Conservation (phyloP, 768 basidiomycete species). For the Pleurotus citrinopileatus region DNA sequence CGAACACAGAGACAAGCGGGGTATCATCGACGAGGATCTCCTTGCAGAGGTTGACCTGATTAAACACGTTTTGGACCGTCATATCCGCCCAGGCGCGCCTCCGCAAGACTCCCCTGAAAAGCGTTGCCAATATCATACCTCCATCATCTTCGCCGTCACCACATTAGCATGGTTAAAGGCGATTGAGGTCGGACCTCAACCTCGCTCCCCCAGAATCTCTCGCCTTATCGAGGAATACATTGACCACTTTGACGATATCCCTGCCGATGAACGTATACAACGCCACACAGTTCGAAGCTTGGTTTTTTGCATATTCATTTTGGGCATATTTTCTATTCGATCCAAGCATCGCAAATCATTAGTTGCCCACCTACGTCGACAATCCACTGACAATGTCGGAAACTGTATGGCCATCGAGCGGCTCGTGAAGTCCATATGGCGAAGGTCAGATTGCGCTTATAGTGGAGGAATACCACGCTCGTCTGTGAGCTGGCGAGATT, state of each 20-base stretch:
- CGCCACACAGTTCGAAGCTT: slow-evolving; percentile 70
- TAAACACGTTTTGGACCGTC: neutral
- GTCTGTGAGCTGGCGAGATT: neutral
- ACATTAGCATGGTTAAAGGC: slow-evolving; percentile 63
- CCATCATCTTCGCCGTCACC: neutral
- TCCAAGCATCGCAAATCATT: slow-evolving; percentile 39
- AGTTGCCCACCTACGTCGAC: slow-evolving; percentile 42
- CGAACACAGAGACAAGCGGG: neutral
- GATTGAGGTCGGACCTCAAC: slow-evolving; percentile 71
- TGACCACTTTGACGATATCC: slow-evolving; percentile 37
- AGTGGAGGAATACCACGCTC: slow-evolving; percentile 15
- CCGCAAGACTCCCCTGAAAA: neutral
- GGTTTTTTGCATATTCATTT: slow-evolving; percentile 74
- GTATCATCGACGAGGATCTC: neutral
- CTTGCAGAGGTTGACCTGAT: neutral
- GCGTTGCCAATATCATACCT: neutral
- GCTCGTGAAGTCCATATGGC: slow-evolving; percentile 62
- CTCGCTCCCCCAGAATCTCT: slow-evolving; percentile 62
- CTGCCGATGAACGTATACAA: slow-evolving; percentile 25
- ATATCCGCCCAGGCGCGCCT: neutral
- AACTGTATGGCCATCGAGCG: slow-evolving; percentile 54
- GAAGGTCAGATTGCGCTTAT: slow-evolving; percentile 25
- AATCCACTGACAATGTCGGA: slow-evolving; percentile 54
- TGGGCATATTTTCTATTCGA: slow-evolving; percentile 64
- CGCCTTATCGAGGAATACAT: slow-evolving; percentile 53